Conservation (phyloP, 495 filamentous ascomycete species). For the Neurospora pannonica region DNA sequence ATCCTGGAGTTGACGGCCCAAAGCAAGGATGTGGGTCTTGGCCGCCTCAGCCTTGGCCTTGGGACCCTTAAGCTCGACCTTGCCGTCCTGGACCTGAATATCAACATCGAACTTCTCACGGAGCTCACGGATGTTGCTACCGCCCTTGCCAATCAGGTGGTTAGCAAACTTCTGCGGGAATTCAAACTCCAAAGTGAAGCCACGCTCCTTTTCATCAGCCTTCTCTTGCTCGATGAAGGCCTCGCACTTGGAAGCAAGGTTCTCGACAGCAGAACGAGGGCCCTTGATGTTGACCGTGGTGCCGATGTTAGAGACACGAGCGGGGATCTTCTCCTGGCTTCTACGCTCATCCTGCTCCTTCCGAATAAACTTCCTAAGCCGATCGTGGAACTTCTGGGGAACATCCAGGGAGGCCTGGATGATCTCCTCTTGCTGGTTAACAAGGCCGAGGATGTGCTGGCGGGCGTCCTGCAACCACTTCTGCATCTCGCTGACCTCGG, state of each 20-base stretch:
- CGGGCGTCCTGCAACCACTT: conserved; percentile 62
- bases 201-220: conserved; percentile 80
- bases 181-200: conserved; percentile 73
- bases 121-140: conserved; percentile 90
- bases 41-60: conserved; percentile 68
- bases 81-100: conserved; percentile 74
- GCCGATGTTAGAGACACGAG: conserved; percentile 51
- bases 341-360: conserved; percentile 61
- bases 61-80: conserved; percentile 52
- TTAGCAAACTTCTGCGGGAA: conserved; percentile 93
- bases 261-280: conserved; percentile 58
- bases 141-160: conserved; percentile 82
- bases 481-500: conserved; percentile 30
- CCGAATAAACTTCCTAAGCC: conserved; percentile 65
- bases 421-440: conserved; percentile 64
- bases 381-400: conserved; percentile 67
- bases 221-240: conserved; percentile 76
- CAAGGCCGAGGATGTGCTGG: conserved; percentile 56
- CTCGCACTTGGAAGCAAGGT: conserved; percentile 56
- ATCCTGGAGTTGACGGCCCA: conserved; percentile 75
- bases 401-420: conserved; percentile 55
- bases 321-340: conserved; percentile 56
- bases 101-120: conserved; percentile 96
- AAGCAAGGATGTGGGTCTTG: conserved; percentile 61
- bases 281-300: conserved; percentile 64